Percentiles rank a stretch among this genome's conserved stretches.
phyloP scores from a whole-genome alignment of 352 stramenopile genomes.

The Saprolegnia parasitica region DNA sequence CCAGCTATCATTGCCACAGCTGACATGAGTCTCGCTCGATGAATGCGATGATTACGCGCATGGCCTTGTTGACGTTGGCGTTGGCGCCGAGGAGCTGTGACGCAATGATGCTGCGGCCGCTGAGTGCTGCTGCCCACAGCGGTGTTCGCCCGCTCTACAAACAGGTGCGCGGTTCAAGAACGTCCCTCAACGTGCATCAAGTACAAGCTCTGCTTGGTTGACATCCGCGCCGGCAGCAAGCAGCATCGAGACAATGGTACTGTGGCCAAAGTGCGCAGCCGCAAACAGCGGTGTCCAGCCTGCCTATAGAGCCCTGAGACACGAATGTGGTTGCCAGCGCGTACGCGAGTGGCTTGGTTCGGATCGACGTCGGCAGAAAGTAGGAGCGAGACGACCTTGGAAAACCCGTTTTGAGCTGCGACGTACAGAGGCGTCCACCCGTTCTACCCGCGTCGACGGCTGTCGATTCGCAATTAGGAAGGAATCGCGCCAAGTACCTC shows the following conservation, averaged over 20 bases:
- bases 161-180: background rate
- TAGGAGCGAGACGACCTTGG: background rate
- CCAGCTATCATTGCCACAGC: background rate
- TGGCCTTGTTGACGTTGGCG: conserved; percentile 11
- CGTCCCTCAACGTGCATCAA: background rate
- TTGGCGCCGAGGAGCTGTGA: conserved; percentile 4
- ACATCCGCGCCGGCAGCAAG: background rate
- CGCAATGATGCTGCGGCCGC: conserved; percentile 2
- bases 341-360: background rate
- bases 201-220: conserved; percentile 7
- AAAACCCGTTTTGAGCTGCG: background rate
- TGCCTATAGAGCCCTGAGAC: background rate
- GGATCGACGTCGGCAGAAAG: background rate
- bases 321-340: background rate
- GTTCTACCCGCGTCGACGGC: background rate
- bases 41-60: background rate
- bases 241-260: conserved; percentile 7
- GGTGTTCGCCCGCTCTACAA: conserved; percentile 7
- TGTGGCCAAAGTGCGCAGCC: background rate
- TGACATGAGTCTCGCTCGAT: background rate
- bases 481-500: background rate
- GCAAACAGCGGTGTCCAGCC: conserved; percentile 9
- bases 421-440: conserved; percentile 1
- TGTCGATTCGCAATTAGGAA: background rate
- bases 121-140: conserved; percentile 1